Evolutionary conservation across 495 filamentous ascomycete genomes (phyloP).

Genomic region (Pyronema domesticum): DNA sequence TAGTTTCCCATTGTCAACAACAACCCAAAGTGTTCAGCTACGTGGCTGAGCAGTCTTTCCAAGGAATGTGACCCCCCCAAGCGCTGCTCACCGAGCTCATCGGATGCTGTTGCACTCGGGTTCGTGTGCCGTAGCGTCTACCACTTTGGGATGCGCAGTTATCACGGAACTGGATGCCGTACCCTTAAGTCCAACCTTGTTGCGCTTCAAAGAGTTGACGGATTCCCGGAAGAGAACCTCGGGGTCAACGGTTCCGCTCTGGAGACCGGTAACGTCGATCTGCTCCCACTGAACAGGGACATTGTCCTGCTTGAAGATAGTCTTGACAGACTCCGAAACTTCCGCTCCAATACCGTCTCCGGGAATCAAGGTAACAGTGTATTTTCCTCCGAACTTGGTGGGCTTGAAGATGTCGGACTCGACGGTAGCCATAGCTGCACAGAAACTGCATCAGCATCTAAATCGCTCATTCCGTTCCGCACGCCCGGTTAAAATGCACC

Average conservation of each 20-base stretch:
- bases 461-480: not conserved
- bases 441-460: conserved; percentile 3
- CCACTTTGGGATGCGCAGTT: too few relatives aligned
- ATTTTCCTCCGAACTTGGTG: conserved; percentile 97
- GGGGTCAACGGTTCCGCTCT: conserved; percentile 68
- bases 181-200: conserved; percentile 95
- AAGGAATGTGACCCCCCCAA: too few relatives aligned
- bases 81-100: too few relatives aligned
- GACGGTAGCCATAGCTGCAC: conserved; percentile 23
- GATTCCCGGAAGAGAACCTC: conserved; percentile 91
- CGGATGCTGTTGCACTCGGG: too few relatives aligned
- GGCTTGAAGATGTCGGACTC: conserved; percentile 33
- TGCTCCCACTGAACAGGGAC: conserved; percentile 98
- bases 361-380: conserved; percentile 95
- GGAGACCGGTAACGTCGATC: conserved; percentile 85
- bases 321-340: conserved; percentile 93
- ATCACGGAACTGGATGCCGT: conserved; percentile 1
- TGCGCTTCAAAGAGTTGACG: conserved; percentile 83
- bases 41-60: not conserved
- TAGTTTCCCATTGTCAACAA: not conserved
- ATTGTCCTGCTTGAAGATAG: conserved; percentile 98
- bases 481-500: not conserved
- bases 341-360: conserved; percentile 96
- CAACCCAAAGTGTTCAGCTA: not conserved
- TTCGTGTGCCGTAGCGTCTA: too few relatives aligned